Evolutionary conservation across 495 filamentous ascomycete species (phyloP), one percentile per base, ranked within the genome.

Genomic region (Penicillium herquei): DNA sequence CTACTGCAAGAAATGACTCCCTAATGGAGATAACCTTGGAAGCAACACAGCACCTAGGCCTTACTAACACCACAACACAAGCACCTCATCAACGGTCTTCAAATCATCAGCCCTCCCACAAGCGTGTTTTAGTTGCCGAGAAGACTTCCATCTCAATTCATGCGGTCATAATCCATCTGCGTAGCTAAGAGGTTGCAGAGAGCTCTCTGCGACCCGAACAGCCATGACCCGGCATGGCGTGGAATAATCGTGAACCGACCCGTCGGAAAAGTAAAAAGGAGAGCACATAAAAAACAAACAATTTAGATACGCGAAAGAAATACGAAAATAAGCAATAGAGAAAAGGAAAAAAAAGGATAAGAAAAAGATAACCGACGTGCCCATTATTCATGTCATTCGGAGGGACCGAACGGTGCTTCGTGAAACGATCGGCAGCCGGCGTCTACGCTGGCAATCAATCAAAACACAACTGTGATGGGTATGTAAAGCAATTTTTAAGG

Each of bases 401-500:
- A 49, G 50, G 56, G 59, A 46, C 10, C 43, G 49, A 55, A 63
- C 44, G 55, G 61, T 61, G 50, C 52, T 53, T 52, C 53, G 51
- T 47, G 58, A 56, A 47, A 49, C 43, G 52, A 47, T 54, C 48
- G 49, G 39, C 30, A 39, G 50, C 47, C 50, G 45, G 57, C 51
- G 51, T 66, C 59, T 52, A 68, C 57, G 55, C 65, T 49, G 52
- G 57, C 54, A 57, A 42, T 61, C 57, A 55, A 55, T 52, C 44
- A 63, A 58, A 26, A 61, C 53, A 57, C 51, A 57, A 61, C 54
- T 65, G 65, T 55, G 37, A 61, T 63, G 65, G 62, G 65, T 68
- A 65, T 66, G 65, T 60, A 62, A 56, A 57, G 62, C 62, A 63
- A 58, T 57, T 57, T 63, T 58, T 56, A 65, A 47, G 57, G 32